Evolutionary conservation across 1,139 yeast genomes (phyloP), one percentile per base, ranked within the genome.

Genomic region (Yamadazyma buinensis): DNA sequence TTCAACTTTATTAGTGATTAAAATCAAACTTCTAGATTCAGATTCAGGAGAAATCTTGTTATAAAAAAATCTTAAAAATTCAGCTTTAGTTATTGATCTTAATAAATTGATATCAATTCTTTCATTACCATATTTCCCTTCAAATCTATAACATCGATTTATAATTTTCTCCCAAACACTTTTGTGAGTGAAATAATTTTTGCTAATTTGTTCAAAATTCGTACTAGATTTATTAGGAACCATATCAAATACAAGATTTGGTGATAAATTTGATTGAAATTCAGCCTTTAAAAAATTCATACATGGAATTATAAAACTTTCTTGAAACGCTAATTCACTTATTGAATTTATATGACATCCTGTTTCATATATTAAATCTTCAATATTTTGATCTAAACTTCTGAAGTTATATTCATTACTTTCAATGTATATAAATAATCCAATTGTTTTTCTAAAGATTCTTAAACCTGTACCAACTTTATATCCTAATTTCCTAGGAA

Each of bases 381-480:
- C 74, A 22, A 81, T 64, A 33, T 67, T 66, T 1, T 41, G 40
- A 19, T 67, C 65, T 20, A 80, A 43, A 6, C 57, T 57, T 10
- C 46, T 43, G 0, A 74, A 62, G 0, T 59, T 43, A 38, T 27
- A 45, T 82, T 77, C 65, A 72, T 65, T 29, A 39, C 46, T 40
- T 35, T 42, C 46, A 0, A 80, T 54, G 5, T 75, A 65, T 7
- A 82, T 54, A 43, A 72, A 78, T 2, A 77, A 35, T 1, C 90
- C 90, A n/a, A 73, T 50, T 0, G 77, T 68, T 14, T 66, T 61
- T 35, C 79, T 57, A 25, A 75, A 55, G 1, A 71, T 48, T 41
- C 82, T 57, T n/a, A 67, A 38, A 0, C 86, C 86, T 28, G 77
- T 72, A 5, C 68, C 43, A 0, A 79, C 74, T 7, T 68, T 60